Evolutionary conservation across 176 grass and related monocot species (phyloP).

Genomic region (Carex parvula): DNA sequence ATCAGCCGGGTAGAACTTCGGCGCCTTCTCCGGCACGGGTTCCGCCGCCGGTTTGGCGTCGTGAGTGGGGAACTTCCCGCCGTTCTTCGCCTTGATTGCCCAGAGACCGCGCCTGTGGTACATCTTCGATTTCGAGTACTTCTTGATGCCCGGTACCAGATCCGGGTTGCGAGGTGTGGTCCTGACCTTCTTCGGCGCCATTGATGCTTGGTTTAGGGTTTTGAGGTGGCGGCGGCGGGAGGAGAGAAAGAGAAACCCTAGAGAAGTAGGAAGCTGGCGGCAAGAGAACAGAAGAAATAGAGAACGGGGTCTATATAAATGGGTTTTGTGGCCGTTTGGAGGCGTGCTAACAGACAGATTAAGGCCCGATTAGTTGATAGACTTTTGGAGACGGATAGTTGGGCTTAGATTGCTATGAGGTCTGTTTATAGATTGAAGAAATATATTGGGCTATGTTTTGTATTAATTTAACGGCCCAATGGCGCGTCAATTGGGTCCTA

Average conservation of each 20-base stretch:
- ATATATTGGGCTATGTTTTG: neutral
- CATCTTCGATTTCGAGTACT: slow-evolving; percentile 57
- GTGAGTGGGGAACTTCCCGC: slow-evolving; percentile 62
- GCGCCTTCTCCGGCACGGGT: slow-evolving; percentile 37
- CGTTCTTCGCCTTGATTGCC: slow-evolving; percentile 96
- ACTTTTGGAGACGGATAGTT: neutral
- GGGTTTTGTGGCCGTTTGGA: neutral
- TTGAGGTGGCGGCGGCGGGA: slow-evolving; percentile 24
- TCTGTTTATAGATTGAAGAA: neutral
- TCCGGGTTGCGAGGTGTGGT: slow-evolving; percentile 49
- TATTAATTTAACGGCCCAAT: neutral
- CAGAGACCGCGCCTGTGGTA: slow-evolving; percentile 90
- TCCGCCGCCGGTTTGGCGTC: slow-evolving; percentile 25
- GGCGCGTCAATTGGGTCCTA: neutral
- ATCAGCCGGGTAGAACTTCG: slow-evolving; percentile 86
- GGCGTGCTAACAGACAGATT: slow-evolving; percentile 19
- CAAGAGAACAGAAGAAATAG: neutral
- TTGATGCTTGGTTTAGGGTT: slow-evolving; percentile 12
- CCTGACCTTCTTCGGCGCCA: slow-evolving; percentile 33
- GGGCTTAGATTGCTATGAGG: neutral
- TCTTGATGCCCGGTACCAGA: slow-evolving; percentile 57
- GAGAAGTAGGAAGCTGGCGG: neutral
- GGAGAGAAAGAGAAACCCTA: slow-evolving; percentile 45
- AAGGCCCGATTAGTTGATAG: neutral
- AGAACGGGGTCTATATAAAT: slow-evolving; percentile 3